A percentile compares a stretch with the other conserved stretches of the same genome.
These are phyloP conservation scores for Vaucheria bursata DNA, from an alignment of 352 stramenopile species.

Conservation along the genomic window DNA sequence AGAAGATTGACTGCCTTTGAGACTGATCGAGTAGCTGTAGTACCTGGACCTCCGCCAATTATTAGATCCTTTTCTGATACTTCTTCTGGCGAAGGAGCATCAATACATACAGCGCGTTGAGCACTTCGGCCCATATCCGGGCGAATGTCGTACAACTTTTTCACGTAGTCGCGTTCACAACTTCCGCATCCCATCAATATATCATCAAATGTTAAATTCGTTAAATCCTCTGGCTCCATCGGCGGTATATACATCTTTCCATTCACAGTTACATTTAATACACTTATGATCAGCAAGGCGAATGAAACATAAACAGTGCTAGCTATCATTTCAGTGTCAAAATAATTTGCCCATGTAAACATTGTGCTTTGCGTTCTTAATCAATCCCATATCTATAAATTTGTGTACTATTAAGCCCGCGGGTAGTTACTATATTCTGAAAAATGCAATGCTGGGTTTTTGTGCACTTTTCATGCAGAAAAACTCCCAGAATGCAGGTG, in stretches of 20 bases:
- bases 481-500: no score
- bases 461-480: no score
- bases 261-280: no score
- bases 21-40: neutral
- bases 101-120: neutral
- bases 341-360: no score
- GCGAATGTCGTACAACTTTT: neutral
- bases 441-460: no score
- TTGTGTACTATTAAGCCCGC: no score
- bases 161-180: neutral
- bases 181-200: neutral
- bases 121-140: neutral
- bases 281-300: no score
- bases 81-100: neutral
- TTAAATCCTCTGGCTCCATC: neutral
- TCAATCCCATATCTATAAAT: no score
- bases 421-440: no score
- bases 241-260: neutral
- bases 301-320: no score
- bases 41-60: neutral
- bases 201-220: neutral
- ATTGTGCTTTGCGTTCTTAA: no score
- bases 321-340: no score
- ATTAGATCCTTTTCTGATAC: neutral
- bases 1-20: constrained; percentile 2